Evolutionary conservation across 2,329 filamentous ascomycete genomes (phyloP).

Genomic region (Leptographium wingfieldii): DNA sequence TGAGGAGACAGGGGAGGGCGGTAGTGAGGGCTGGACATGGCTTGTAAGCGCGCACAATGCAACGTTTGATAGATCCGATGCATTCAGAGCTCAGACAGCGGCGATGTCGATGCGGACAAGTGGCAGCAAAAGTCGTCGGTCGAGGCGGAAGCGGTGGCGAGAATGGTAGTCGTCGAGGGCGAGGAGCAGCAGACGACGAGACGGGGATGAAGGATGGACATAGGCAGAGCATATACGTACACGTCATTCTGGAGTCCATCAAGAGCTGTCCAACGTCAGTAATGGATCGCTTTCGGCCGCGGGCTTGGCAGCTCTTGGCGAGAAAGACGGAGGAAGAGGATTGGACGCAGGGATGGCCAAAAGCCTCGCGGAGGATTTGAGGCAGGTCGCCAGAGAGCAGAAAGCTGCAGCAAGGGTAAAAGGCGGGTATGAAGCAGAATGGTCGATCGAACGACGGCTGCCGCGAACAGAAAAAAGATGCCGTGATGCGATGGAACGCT

Average conservation of each 20-base stretch:
- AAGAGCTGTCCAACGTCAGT: slow-evolving; percentile 21
- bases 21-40: too few relatives aligned
- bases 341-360: background rate
- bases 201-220: background rate
- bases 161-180: too few relatives aligned
- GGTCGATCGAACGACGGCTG: too few relatives aligned
- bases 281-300: slow-evolving; percentile 3
- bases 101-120: too few relatives aligned
- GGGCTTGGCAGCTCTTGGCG: slow-evolving; percentile 4
- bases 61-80: too few relatives aligned
- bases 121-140: too few relatives aligned
- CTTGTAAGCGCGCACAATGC: too few relatives aligned
- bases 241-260: slow-evolving; percentile 22
- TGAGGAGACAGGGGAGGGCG: too few relatives aligned
- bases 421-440: background rate
- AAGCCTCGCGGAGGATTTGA: background rate
- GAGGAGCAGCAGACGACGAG: too few relatives aligned
- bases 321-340: background rate
- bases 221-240: slow-evolving; percentile 8
- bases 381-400: too few relatives aligned
- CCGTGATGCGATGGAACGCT: background rate
- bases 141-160: too few relatives aligned
- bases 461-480: background rate
- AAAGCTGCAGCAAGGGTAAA: background rate
- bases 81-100: too few relatives aligned